Percentiles rank a stretch among this genome's conserved stretches.
These are phyloP conservation scores for Coniferiporia weirii DNA, from an alignment of 1,284 basidiomycete species.

Conservation along the genomic window DNA sequence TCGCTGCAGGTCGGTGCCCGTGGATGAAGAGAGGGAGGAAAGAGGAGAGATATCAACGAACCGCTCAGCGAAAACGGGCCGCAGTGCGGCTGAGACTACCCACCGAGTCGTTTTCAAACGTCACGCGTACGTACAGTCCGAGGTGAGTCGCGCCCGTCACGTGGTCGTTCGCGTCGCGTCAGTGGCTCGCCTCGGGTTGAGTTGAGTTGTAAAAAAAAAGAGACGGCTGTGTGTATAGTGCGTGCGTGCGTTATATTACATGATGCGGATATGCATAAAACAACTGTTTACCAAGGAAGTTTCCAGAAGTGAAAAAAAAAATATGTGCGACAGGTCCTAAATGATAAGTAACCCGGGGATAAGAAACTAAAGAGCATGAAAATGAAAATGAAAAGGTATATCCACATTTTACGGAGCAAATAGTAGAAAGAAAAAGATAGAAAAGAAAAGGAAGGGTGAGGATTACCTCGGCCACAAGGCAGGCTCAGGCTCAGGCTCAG, in stretches of 20 bases:
- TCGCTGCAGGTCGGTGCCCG: background rate
- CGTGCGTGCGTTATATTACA: background rate
- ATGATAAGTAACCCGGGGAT: too few relatives aligned
- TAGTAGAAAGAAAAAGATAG: background rate
- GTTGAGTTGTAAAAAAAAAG: background rate
- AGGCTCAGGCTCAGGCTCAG: background rate
- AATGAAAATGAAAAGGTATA: background rate
- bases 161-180: background rate
- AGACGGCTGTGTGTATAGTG: background rate
- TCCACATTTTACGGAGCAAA: background rate
- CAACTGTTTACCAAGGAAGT: background rate
- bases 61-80: background rate
- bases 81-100: background rate
- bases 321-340: background rate
- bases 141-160: background rate
- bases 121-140: background rate
- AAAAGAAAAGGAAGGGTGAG: too few relatives aligned
- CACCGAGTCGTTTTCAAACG: background rate
- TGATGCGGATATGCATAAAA: slow-evolving; percentile 2
- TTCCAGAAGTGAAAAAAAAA: background rate
- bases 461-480: too few relatives aligned
- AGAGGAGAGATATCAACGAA: background rate
- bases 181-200: background rate
- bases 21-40: background rate
- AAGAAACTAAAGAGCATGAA: background rate